Evolutionary conservation across 1,139 yeast species (phyloP), one percentile per base, ranked within the genome.

Genomic region (Debaryomyces nepalensis): DNA sequence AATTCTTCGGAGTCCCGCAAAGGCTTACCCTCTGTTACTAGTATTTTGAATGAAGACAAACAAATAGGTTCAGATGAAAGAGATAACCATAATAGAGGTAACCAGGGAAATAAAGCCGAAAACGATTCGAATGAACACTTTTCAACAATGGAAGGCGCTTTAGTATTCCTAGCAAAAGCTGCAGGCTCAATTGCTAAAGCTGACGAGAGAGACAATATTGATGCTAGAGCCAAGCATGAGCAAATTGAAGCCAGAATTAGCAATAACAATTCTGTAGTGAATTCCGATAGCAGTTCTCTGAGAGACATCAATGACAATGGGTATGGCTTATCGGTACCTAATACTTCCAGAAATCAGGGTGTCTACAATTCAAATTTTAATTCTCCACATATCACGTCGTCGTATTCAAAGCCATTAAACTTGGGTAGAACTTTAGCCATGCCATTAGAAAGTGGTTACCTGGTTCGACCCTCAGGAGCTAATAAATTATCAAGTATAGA

Each of bases 161-260:
- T 86, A 47, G 84, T 81, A 21, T 85, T 82, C 55, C 61, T 86
- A 23, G 91, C 93, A 3, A 82, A 82, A 48, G 87, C 89, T 0
- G 91, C 91, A 0, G 91, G 90, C 0, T 74, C 79, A 4, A 81
- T 84, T 20, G 87, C 90, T 4, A 73, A 77, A 46, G 84, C 84
- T 2, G 87, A 81, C 52, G 82, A 74, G 46, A 65, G 85, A 48
- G 87, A 84, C 55, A 70, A 84, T 31, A 79, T 84, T 23, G 87
- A 84, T 59, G 95, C 87, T 1, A 65, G 76, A 44, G 73, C 73
- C 41, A 76, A 68, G 59, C 84, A 69, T 61, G 77, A 69, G 56
- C 79, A 61, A 59, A 67, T 64, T 21, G 84, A 70, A 45, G 57
- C 57, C 4, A 44, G 37, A 27, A 32, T 36, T n/a, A 36, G 37